Evolutionary conservation across 2,329 filamentous ascomycete genomes (phyloP).

Genomic region (Trichoderma sp.): DNA sequence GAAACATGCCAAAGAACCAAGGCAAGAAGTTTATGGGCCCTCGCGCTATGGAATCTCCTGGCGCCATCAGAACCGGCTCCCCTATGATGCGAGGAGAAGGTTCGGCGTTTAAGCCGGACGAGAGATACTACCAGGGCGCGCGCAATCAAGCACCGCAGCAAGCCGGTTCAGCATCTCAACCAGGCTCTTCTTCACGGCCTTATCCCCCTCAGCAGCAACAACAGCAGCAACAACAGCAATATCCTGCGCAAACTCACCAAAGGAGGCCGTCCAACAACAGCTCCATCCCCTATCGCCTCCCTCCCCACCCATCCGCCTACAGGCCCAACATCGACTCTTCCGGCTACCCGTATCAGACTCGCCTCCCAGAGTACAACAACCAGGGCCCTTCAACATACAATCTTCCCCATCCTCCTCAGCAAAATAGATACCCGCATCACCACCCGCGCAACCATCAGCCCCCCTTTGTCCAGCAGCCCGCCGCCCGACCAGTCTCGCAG

Average conservation of each 20-base stretch:
- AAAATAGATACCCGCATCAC: conserved; percentile 16
- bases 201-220: neutral
- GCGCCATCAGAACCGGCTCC: conserved; percentile 28
- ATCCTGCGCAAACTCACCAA: neutral
- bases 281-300: conserved; percentile 13
- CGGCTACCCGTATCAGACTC: conserved; percentile 19
- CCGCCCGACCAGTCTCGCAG: conserved; percentile 5
- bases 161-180: neutral
- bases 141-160: neutral
- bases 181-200: neutral
- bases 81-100: conserved; percentile 39
- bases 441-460: conserved; percentile 13
- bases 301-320: conserved; percentile 17
- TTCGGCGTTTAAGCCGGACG: conserved; percentile 33
- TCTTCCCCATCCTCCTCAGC: neutral
- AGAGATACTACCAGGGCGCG: conserved; percentile 15
- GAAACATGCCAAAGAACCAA: neutral
- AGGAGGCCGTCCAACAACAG: conserved; percentile 5
- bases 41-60: conserved; percentile 19
- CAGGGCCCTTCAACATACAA: conserved; percentile 2
- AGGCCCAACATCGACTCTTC: conserved; percentile 23
- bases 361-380: conserved; percentile 9
- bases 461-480: conserved; percentile 14
- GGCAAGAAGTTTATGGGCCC: conserved; percentile 3
- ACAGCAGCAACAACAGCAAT: neutral